Percentiles rank a stretch among this genome's conserved stretches.
Evolutionary conservation across 192 early-diverging fungal species (phyloP).

Genomic region (Gorgonomyces haynaldii): DNA sequence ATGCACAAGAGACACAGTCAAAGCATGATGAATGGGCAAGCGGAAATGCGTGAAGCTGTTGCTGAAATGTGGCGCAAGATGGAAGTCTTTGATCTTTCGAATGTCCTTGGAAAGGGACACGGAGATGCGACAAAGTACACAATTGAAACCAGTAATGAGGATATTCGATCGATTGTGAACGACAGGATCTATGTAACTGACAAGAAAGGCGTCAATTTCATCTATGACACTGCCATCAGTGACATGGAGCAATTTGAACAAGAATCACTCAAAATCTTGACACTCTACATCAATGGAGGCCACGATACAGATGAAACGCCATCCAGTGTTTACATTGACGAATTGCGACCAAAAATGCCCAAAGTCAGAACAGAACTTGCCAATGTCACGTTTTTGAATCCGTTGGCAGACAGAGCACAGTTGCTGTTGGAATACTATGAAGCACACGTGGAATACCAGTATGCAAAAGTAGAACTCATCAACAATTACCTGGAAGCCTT

Average conservation of each 20-base stretch:
- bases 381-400: slow-evolving; percentile 35
- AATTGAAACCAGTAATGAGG: slow-evolving; percentile 17
- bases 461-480: slow-evolving; percentile 37
- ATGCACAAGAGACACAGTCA: slow-evolving; percentile 7
- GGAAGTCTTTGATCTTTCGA: slow-evolving; percentile 27
- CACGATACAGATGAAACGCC: slow-evolving; percentile 3
- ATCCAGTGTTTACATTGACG: slow-evolving; percentile 24
- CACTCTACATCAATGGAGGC: slow-evolving; percentile 33
- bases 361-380: slow-evolving; percentile 23
- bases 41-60: slow-evolving; percentile 2
- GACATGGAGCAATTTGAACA: slow-evolving; percentile 35
- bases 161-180: slow-evolving; percentile 21
- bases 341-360: slow-evolving; percentile 22
- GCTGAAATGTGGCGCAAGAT: slow-evolving; percentile 28
- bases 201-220: slow-evolving; percentile 19
- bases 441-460: slow-evolving; percentile 35
- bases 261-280: slow-evolving; percentile 32
- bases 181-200: slow-evolving; percentile 23
- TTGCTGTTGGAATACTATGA: slow-evolving; percentile 39
- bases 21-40: slow-evolving; percentile 3
- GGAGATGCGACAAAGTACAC: no score
- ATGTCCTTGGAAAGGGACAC: background rate
- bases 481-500: slow-evolving; percentile 38
- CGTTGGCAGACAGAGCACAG: slow-evolving; percentile 31
- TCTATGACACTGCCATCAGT: slow-evolving; percentile 37